Conservation (phyloP, 345 rosid species). For the Euclidium syriacum region DNA sequence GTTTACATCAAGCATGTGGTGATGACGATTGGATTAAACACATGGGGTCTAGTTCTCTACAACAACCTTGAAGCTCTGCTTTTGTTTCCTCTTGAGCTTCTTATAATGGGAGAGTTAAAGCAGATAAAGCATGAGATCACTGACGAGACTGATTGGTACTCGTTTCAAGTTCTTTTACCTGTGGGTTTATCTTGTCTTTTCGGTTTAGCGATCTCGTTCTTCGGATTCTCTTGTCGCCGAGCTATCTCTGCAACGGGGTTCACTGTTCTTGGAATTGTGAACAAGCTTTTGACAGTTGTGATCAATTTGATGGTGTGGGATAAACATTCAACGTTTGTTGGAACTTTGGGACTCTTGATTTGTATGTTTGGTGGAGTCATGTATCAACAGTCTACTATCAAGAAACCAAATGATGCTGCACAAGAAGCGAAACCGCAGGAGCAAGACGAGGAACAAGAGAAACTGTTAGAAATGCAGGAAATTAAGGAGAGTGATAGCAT, state of each 20-base stretch:
- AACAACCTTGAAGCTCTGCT: conserved; percentile 94
- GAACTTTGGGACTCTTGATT: conserved; percentile 81
- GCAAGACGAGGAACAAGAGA: conserved; percentile 62
- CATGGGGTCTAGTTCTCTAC: conserved; percentile 96
- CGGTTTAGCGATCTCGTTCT: conserved; percentile 91
- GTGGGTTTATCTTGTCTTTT: conserved; percentile 83
- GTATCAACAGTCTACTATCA: conserved; percentile 83
- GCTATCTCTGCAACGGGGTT: conserved; percentile 97
- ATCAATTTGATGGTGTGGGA: conserved; percentile 89
- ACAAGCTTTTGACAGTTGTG: conserved; percentile 84
- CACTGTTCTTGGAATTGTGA: conserved; percentile 97
- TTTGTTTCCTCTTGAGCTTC: conserved; percentile 82
- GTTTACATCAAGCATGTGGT: conserved; percentile 98
- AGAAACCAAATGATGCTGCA: conserved; percentile 52
- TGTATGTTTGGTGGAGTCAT: conserved; percentile 88
- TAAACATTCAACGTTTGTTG: conserved; percentile 76
- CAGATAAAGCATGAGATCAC: conserved; percentile 75
- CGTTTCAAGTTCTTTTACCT: conserved; percentile 68
- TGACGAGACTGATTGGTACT: conserved; percentile 68
- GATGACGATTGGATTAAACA: conserved; percentile 87
- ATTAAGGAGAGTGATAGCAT: conserved; percentile 27
- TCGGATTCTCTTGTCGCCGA: conserved; percentile 90
- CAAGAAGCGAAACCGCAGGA: conserved; percentile 37
- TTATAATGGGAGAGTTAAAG: conserved; percentile 94
- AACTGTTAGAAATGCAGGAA: conserved; percentile 69